These are phyloP conservation scores for Roridomyces roridus DNA, from an alignment of 768 basidiomycete species.

Conservation along the genomic window DNA sequence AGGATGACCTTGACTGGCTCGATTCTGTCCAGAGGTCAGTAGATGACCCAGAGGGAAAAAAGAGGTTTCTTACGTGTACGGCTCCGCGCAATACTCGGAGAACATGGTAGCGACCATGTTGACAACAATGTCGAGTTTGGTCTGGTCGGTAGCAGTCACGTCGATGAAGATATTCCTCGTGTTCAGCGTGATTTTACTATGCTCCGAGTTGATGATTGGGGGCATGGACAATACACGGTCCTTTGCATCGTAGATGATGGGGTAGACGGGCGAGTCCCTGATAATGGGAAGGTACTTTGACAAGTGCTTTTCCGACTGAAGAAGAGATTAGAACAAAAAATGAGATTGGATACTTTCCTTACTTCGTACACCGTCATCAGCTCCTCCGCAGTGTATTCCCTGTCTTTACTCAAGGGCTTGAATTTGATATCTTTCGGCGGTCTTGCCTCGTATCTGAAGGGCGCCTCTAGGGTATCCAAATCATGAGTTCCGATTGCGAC, in stretches of 20 bases:
- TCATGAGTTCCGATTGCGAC: slow-evolving; percentile 99
- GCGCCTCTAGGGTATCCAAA: slow-evolving; percentile 84
- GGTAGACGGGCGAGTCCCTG: slow-evolving; percentile 93
- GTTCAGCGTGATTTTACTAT: slow-evolving; percentile 95
- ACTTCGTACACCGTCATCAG: slow-evolving; percentile 96
- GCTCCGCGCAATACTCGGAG: slow-evolving; percentile 91
- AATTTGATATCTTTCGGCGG: slow-evolving; percentile 92
- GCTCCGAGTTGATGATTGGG: slow-evolving; percentile 97
- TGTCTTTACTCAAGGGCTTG: slow-evolving; percentile 79
- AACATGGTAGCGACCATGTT: slow-evolving; percentile 98
- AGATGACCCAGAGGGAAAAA: neutral
- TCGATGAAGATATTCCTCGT: slow-evolving; percentile 97
- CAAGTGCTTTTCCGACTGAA: slow-evolving; percentile 90
- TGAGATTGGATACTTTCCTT: slow-evolving; percentile 22
- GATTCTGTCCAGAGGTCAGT: slow-evolving; percentile 57
- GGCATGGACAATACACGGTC: slow-evolving; percentile 95
- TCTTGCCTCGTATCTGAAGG: slow-evolving; percentile 87
- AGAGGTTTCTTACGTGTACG: slow-evolving; percentile 82
- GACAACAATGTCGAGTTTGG: slow-evolving; percentile 94
- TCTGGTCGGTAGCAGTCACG: slow-evolving; percentile 94
- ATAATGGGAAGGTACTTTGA: slow-evolving; percentile 91
- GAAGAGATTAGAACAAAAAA: neutral
- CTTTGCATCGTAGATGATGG: slow-evolving; percentile 92
- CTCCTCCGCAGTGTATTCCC: slow-evolving; percentile 85
- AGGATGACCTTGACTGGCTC: slow-evolving; percentile 90